phyloP scores from a whole-genome alignment of 305 asterid species.

The Lippia alba region DNA sequence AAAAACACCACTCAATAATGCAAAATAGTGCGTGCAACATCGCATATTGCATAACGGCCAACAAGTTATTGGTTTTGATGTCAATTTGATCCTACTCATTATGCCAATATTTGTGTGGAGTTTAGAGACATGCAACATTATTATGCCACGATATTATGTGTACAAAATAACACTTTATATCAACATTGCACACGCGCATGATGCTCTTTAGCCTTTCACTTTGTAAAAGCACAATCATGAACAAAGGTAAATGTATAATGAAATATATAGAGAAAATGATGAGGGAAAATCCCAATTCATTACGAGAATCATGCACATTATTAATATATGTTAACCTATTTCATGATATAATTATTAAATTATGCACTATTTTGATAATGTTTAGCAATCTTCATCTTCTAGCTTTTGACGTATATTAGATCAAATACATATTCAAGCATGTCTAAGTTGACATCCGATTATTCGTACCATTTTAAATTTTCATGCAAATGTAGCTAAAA shows the following conservation, averaged over 20 bases:
- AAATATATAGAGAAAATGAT: background rate
- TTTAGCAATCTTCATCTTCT: too few species aligned
- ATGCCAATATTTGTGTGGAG: conserved; percentile 37
- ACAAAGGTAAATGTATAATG: background rate
- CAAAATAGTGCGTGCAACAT: too few species aligned
- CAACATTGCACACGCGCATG: conserved; percentile 58
- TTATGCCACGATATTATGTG: conserved; percentile 49
- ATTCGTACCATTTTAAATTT: too few species aligned
- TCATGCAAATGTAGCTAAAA: too few species aligned
- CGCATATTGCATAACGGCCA: background rate
- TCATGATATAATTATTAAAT: too few species aligned
- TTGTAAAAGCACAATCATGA: conserved; percentile 39
- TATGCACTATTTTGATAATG: too few species aligned
- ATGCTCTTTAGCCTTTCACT: conserved; percentile 42
- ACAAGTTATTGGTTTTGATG: conserved; percentile 11
- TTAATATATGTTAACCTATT: too few species aligned
- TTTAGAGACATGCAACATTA: conserved; percentile 45
- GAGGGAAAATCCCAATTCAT: conserved; percentile 6
- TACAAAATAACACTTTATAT: conserved; percentile 47
- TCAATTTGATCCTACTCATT: conserved; percentile 41
- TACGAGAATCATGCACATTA: background rate
- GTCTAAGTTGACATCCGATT: too few species aligned
- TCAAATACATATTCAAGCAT: too few species aligned
- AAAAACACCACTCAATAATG: too few species aligned
- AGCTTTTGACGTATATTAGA: too few species aligned